Conservation (phyloP, 139 green algal species). For the Edaphochlamys debaryana region DNA sequence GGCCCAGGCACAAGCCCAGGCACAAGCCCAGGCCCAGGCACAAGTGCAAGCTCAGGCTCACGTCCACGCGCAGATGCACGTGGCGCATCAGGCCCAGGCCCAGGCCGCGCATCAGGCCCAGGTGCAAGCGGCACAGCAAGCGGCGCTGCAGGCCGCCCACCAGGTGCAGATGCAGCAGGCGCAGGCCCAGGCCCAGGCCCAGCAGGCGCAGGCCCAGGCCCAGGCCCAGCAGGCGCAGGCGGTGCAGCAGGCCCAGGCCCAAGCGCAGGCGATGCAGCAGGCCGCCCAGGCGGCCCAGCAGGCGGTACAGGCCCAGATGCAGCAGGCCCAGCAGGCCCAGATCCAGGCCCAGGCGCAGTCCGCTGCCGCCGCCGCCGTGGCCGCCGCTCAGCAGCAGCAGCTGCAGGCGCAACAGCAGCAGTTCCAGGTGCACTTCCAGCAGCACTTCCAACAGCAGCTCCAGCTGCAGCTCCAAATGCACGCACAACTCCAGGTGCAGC, state of each 20-base stretch:
- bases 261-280: neutral
- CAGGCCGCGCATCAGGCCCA: neutral
- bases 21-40: too few species aligned
- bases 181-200: neutral
- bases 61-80: too few species aligned
- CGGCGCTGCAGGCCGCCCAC: neutral
- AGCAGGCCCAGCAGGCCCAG: neutral
- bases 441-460: neutral
- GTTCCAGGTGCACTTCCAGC: neutral
- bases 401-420: neutral
- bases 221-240: neutral
- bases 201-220: neutral
- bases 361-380: too few species aligned
- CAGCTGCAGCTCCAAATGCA: neutral
- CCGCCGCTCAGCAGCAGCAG: neutral
- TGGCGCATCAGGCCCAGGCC: neutral
- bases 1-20: too few species aligned
- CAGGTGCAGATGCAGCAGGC: neutral
- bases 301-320: neutral
- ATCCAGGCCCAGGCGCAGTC: too few species aligned
- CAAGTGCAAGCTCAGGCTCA: too few species aligned
- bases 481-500: neutral
- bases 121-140: neutral
- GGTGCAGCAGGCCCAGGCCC: neutral
- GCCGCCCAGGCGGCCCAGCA: neutral